Percentiles rank a stretch among this genome's conserved stretches.
phyloP scores from a whole-genome alignment of 306 rosid species.

The Lathyrus sativus region DNA sequence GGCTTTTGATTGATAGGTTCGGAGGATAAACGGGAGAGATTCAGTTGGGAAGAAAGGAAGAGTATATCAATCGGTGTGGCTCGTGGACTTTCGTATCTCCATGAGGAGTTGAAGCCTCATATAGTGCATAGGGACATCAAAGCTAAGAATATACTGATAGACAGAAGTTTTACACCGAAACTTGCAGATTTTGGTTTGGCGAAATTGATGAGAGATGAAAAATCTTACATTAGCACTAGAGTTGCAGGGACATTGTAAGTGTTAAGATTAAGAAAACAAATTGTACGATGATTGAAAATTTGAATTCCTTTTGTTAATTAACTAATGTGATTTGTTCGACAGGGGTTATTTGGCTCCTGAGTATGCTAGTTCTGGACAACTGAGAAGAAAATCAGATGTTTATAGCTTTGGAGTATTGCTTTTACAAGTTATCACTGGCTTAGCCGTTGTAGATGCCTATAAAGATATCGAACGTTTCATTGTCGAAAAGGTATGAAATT shows the following conservation, averaged over 20 bases:
- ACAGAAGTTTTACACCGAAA: slow-evolving; percentile 59
- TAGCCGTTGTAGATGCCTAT: slow-evolving; percentile 57
- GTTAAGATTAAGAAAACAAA: background rate
- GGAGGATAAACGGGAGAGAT: slow-evolving; percentile 55
- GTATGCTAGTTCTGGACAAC: slow-evolving; percentile 77
- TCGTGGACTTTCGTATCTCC: slow-evolving; percentile 71
- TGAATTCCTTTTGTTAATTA: background rate
- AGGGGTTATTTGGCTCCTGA: slow-evolving; percentile 98
- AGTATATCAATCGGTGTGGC: slow-evolving; percentile 74
- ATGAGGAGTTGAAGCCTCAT: slow-evolving; percentile 69
- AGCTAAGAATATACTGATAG: slow-evolving; percentile 84
- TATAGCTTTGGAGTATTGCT: slow-evolving; percentile 87
- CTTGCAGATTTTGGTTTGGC: slow-evolving; percentile 88
- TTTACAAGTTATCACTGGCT: slow-evolving; percentile 73
- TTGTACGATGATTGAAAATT: background rate
- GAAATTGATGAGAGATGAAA: slow-evolving; percentile 59
- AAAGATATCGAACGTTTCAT: slow-evolving; percentile 66
- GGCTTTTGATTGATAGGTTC: slow-evolving; percentile 56
- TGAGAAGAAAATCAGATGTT: slow-evolving; percentile 87
- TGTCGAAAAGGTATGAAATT: slow-evolving; percentile 74
- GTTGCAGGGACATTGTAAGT: slow-evolving; percentile 99
- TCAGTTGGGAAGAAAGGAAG: slow-evolving; percentile 70
- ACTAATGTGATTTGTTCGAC: slow-evolving; percentile 29
- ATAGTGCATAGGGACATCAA: slow-evolving; percentile 91
- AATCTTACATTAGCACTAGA: slow-evolving; percentile 76